A percentile compares a stretch with the other conserved stretches of the same genome.
These are phyloP conservation scores for Calonectria pseudoreteaudii DNA, from an alignment of 2,329 filamentous ascomycete species.

Conservation along the genomic window DNA sequence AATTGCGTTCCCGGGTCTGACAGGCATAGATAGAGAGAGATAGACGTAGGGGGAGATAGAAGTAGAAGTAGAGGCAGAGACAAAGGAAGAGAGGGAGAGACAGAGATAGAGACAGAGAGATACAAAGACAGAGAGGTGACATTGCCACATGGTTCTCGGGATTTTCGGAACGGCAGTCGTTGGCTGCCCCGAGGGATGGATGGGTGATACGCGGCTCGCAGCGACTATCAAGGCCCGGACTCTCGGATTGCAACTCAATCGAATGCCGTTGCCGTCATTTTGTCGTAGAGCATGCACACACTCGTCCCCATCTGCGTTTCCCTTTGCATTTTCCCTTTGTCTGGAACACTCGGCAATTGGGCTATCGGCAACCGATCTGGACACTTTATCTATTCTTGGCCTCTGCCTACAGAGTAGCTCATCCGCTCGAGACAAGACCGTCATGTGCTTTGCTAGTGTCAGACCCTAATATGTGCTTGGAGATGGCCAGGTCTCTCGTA, in stretches of 20 bases:
- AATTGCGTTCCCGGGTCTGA: background rate
- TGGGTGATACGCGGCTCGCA: background rate
- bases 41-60: no score
- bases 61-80: no score
- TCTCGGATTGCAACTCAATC: background rate
- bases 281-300: background rate
- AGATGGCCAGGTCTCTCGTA: slow-evolving; percentile 9
- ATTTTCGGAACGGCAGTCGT: background rate
- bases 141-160: background rate
- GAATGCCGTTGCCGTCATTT: background rate
- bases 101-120: background rate
- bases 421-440: background rate
- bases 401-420: background rate
- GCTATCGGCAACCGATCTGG: background rate
- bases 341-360: background rate
- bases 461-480: background rate
- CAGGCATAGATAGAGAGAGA: background rate
- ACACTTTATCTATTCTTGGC: slow-evolving; percentile 6
- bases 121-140: background rate
- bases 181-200: background rate
- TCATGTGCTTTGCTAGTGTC: background rate
- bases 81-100: no score
- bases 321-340: background rate
- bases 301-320: background rate
- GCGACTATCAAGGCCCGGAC: background rate